Base-by-base conservation (phyloP, 2,329 filamentous ascomycete genomes). In the Nemania sp. region DNA sequence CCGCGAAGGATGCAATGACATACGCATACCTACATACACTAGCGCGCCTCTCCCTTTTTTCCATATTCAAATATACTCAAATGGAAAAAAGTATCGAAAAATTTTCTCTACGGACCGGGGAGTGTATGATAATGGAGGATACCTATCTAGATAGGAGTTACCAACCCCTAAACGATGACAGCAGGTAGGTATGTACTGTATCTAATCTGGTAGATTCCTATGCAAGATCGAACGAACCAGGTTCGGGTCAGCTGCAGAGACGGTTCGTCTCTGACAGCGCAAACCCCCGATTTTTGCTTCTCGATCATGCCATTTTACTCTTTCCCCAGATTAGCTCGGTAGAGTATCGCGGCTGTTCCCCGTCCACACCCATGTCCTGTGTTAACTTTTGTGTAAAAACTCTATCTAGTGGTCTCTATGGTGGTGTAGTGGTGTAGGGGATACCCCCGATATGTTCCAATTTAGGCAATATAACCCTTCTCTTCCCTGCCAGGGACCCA, bases 1-100 rank as follows among this genome's bases (percentile, higher is more conserved):
- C 64, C 56, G 60, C 38, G 64, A 56, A 67, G 62, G 60, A 58
- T 62, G 64, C 47, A 29, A 66, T 69, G 45, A 62, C 62, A 62
- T 41, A 56, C n/a, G 13, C 15, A 18, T 18, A 41, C 38, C 2
- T 51, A 56, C n/a, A 11, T 13, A 15, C 38, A 41, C 38, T 41
- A 41, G 38, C 18, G 38, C 38, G 18, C 5, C 5, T 13, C 38
- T 41, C 32, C 18, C 15, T 58, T 22, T n/a, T 38, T 63, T 38
- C 6, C 7, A 35, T n/a, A 64, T 59, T 45, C 52, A 49, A 64
- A 53, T 32, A 55, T 24, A 51, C n/a, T 38, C 11, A 58, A 59
- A 18, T 47, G 22, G 15, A 35, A 64, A 59, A 53, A 35, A 35
- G 8, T 4, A 32, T 5, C 29, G 32, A 35, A 26, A 45, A 45